Evolutionary conservation across 495 filamentous ascomycete species (phyloP), one percentile per base, ranked within the genome.

Genomic region (Corynascus novoguineensis): DNA sequence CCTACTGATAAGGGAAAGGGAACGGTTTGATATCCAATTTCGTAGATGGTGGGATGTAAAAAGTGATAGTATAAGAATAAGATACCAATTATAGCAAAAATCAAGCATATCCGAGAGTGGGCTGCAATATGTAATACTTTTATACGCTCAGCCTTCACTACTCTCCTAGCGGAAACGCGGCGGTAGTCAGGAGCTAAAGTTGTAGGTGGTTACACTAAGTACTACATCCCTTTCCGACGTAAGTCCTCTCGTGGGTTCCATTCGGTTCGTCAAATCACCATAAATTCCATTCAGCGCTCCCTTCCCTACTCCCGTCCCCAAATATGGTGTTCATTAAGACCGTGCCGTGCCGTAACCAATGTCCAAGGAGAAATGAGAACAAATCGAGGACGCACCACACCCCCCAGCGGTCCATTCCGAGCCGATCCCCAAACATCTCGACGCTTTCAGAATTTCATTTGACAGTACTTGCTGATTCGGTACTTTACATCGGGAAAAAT

Each of bases 1-100:
- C n/a, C n/a, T 44, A 22, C 9, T 24, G 19, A 3, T 24, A 69
- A 64, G 59, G 70, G 70, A 47, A 67, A 70, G 57, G 62, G 48
- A 51, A 66, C 40, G 57, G 60, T 38, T 27, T 50, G 32, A 52
- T 28, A 28, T 6, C 35, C 7, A n/a, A 41, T 41, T 19, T 7
- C 14, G 15, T 12, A 14, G 9, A 37, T n/a, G 22, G 22, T 5
- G 38, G 15, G 17, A 25, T 19, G 37, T 4, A 19, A 40, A n/a
- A n/a, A 17, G 19, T 2, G 37, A n/a, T n/a, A n/a, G n/a, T n/a
- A n/a, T n/a, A n/a, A n/a, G 31, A 38, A 38, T 14, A 3, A 31
- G 35, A 40, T 31, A 48, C 29, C 10, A 29, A 50, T n/a, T n/a
- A 28, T 32, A 31, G 17, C 14, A 31, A 0, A 19, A 5, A 7